Conservation (phyloP, 1,139 yeast genomes). For the Suhomyces chickasaworum region DNA sequence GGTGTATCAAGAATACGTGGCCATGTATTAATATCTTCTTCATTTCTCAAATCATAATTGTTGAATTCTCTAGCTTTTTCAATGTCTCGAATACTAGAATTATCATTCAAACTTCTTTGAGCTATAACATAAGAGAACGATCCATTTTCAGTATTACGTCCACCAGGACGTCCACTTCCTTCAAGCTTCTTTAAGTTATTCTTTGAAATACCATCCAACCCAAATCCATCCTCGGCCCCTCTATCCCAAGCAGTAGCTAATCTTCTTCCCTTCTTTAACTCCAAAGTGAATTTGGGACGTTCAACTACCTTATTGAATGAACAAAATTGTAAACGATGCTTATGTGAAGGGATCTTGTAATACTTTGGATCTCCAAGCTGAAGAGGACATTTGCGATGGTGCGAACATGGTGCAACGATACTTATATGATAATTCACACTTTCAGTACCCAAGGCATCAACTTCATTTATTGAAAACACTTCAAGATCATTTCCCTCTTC, state of each 20-base stretch:
- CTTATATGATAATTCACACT: conserved; percentile 55
- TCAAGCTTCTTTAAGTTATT: conserved; percentile 32
- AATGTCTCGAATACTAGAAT: conserved; percentile 35
- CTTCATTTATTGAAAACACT: conserved; percentile 29
- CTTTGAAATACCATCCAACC: conserved; percentile 37
- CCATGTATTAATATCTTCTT: conserved; percentile 51
- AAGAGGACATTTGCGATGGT: conserved; percentile 84
- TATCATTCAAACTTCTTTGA: conserved; percentile 53
- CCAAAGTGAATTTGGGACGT: conserved; percentile 77
- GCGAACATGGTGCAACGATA: conserved; percentile 88
- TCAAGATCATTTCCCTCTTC: conserved; percentile 48
- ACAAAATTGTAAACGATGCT: conserved; percentile 69
- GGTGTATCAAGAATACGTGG: conserved; percentile 80
- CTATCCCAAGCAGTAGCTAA: conserved; percentile 75
- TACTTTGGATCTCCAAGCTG: conserved; percentile 75
- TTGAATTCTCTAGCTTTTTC: conserved; percentile 36
- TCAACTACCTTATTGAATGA: conserved; percentile 71
- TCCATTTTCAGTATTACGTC: conserved; percentile 72
- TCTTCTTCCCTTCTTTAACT: conserved; percentile 77
- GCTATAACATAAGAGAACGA: conserved; percentile 76
- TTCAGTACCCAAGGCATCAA: conserved; percentile 20
- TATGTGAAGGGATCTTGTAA: conserved; percentile 62
- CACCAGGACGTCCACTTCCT: conserved; percentile 72
- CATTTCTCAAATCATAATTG: conserved; percentile 23
- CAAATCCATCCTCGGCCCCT: conserved; percentile 54